Conservation (phyloP, 176 grass and related monocot genomes). For the Hordeum marinum region DNA sequence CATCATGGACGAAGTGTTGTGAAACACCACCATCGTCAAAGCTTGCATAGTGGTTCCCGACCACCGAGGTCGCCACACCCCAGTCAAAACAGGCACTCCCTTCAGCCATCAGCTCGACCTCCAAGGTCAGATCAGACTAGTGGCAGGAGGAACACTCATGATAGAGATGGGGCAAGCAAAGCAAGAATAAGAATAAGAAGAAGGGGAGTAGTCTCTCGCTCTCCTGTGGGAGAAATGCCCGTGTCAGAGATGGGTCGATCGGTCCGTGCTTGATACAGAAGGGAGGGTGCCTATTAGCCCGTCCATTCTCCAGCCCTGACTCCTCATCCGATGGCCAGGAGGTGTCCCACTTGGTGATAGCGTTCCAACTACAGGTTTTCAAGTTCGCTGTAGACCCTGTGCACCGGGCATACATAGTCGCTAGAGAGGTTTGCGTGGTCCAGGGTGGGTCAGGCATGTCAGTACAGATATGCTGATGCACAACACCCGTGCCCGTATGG, state of each 20-base stretch:
- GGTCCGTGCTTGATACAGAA: not conserved
- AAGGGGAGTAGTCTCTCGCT: not conserved
- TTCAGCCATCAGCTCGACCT: not conserved
- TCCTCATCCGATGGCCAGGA: not conserved
- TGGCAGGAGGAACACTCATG: not conserved
- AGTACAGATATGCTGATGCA: not conserved
- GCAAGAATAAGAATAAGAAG: not conserved
- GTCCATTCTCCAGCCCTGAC: not conserved
- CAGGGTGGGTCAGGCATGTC: not conserved
- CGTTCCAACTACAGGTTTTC: not conserved
- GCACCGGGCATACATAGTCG: not conserved
- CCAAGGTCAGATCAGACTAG: not conserved
- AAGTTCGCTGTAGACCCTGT: not conserved
- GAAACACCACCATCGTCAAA: not conserved
- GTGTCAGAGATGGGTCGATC: not conserved
- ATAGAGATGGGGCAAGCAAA: not conserved
- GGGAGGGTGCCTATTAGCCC: not conserved
- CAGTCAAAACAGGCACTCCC: not conserved
- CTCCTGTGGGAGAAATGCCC: not conserved
- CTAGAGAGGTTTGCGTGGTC: not conserved
- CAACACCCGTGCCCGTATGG: not conserved
- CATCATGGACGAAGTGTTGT: not conserved
- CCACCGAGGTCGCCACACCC: not conserved
- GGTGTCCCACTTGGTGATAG: not conserved
- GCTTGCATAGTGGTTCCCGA: not conserved